Evolutionary conservation across 192 early-diverging fungal species (phyloP).

Genomic region (Coemansia sp.): DNA sequence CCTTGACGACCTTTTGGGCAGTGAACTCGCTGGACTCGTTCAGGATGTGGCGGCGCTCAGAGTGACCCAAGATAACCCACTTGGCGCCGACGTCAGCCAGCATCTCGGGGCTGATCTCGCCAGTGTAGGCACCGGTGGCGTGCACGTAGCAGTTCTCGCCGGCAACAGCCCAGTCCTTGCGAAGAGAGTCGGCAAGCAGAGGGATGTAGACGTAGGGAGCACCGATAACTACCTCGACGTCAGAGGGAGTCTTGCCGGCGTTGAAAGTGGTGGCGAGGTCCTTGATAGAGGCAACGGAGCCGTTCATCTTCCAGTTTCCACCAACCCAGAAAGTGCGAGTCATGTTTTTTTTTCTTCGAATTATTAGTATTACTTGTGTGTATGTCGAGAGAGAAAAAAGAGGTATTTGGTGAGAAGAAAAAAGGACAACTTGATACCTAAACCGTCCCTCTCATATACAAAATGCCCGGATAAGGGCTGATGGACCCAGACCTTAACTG

Average conservation of each 20-base stretch:
- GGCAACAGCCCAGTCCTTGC: slow-evolving; percentile 86
- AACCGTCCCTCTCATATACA: too few species aligned
- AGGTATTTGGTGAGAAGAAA: background rate
- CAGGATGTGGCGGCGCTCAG: slow-evolving; percentile 95
- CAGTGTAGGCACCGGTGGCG: slow-evolving; percentile 92
- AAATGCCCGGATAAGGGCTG: background rate
- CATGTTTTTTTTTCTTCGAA: slow-evolving; percentile 1
- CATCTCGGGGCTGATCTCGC: slow-evolving; percentile 94
- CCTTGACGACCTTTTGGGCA: slow-evolving; percentile 88
- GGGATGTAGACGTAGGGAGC: slow-evolving; percentile 92
- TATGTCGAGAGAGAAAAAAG: background rate
- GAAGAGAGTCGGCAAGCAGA: slow-evolving; percentile 73
- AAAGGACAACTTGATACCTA: background rate
- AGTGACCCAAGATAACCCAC: slow-evolving; percentile 99
- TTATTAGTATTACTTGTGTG: background rate
- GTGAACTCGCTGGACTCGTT: slow-evolving; percentile 85
- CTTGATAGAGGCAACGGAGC: slow-evolving; percentile 72
- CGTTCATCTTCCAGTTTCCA: slow-evolving; percentile 99
- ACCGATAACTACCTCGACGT: slow-evolving; percentile 94
- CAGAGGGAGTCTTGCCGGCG: slow-evolving; percentile 61
- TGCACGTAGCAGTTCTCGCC: slow-evolving; percentile 95
- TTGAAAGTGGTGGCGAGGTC: slow-evolving; percentile 80
- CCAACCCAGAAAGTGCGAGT: slow-evolving; percentile 87
- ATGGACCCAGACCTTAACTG: background rate
- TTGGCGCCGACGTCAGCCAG: slow-evolving; percentile 93